phyloP scores from a whole-genome alignment of 176 grass and related monocot species.

The Canna indica region DNA sequence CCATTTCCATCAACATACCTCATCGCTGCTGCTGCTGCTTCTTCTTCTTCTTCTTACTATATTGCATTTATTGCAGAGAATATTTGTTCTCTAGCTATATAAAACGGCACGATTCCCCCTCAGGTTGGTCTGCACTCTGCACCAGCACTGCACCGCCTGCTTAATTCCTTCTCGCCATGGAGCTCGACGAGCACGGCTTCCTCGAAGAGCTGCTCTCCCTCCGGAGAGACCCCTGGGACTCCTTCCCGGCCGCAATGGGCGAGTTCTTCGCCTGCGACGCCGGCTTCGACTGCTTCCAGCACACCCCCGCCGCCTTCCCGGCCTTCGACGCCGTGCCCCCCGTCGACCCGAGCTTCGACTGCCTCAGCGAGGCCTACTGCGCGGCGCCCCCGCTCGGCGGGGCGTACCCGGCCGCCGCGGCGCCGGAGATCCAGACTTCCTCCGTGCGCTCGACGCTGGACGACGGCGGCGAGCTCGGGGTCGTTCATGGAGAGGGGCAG shows the following conservation, averaged over 20 bases:
- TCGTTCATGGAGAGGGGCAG: neutral
- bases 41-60: no score
- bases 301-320: slow-evolving; percentile 50
- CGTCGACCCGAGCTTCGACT: slow-evolving; percentile 45
- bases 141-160: no score
- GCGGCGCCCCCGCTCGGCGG: slow-evolving; percentile 21
- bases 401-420: slow-evolving; percentile 1
- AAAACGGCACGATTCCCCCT: no score
- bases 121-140: no score
- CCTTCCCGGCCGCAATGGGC: slow-evolving; percentile 35
- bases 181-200: slow-evolving; percentile 77
- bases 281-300: slow-evolving; percentile 69
- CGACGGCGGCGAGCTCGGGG: slow-evolving; percentile 10
- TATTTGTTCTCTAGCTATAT: slow-evolving; percentile 50
- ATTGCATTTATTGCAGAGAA: slow-evolving; percentile 44
- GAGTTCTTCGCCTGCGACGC: slow-evolving; percentile 60
- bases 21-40: no score
- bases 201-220: slow-evolving; percentile 76
- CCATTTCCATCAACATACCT: no score
- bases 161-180: slow-evolving; percentile 30
- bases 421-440: slow-evolving; percentile 32
- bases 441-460: slow-evolving; percentile 25
- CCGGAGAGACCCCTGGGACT: slow-evolving; percentile 59
- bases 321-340: slow-evolving; percentile 19
- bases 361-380: slow-evolving; percentile 56